Evolutionary conservation across 495 filamentous ascomycete genomes (phyloP).

Genomic region (Immersiella caudata): DNA sequence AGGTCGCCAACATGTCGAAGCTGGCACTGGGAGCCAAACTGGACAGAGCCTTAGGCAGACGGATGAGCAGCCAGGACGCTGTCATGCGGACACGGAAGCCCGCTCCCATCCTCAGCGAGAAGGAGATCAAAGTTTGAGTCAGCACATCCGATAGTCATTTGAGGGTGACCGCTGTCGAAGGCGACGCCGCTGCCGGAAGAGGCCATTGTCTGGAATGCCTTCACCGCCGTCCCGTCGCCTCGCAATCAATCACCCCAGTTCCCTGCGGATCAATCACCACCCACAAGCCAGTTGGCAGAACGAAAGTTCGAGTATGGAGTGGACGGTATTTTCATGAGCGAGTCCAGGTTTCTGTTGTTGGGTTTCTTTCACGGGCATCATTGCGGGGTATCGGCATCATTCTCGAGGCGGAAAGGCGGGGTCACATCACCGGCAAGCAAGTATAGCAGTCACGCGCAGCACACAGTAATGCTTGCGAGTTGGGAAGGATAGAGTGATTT

Average conservation of each 20-base stretch:
- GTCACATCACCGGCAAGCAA: not conserved
- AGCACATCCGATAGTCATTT: not conserved
- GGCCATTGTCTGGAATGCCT: not conserved
- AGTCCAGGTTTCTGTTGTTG: slow-evolving; percentile 17
- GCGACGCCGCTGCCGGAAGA: not conserved
- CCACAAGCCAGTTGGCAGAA: not conserved
- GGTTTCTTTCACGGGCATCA: slow-evolving; percentile 16
- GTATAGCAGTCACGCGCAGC: not conserved
- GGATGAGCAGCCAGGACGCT: slow-evolving; percentile 92
- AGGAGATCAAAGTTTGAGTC: slow-evolving; percentile 33
- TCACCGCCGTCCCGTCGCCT: not conserved
- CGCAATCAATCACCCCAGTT: not conserved
- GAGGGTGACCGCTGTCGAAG: not conserved
- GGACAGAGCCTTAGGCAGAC: slow-evolving; percentile 84
- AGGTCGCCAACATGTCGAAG: slow-evolving; percentile 84
- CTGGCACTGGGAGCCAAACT: slow-evolving; percentile 91
- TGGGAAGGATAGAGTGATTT: slow-evolving; percentile 1
- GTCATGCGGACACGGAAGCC: slow-evolving; percentile 66
- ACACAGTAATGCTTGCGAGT: not conserved
- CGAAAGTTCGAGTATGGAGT: slow-evolving; percentile 5
- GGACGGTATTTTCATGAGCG: slow-evolving; percentile 9
- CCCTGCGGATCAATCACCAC: not conserved
- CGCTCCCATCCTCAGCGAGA: slow-evolving; percentile 38
- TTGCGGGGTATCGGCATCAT: slow-evolving; percentile 22
- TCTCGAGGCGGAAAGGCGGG: slow-evolving; percentile 13